Percentiles rank a stretch among this genome's conserved stretches.
Conservation (phyloP, 306 rosid species). For the Herpetospermum pedunculosum region DNA sequence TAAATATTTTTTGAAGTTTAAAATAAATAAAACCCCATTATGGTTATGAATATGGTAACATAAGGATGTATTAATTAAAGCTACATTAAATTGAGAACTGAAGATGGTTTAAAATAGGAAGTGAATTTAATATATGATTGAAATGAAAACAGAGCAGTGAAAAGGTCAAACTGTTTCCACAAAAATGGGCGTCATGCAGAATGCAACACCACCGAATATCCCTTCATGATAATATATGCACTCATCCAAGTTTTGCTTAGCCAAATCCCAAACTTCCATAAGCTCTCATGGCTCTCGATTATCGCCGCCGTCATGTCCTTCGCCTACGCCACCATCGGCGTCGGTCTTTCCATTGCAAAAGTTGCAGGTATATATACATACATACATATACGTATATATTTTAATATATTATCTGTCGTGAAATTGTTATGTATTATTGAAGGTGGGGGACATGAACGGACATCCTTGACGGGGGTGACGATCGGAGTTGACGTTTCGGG, state of each 20-base stretch:
- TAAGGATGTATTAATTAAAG: too few species aligned
- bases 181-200: conserved; percentile 52
- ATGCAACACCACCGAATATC: conserved; percentile 50
- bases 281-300: conserved; percentile 89
- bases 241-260: conserved; percentile 64
- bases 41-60: too few species aligned
- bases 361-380: conserved; percentile 23
- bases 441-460: conserved; percentile 33
- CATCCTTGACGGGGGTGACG: conserved; percentile 63
- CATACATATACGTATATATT: not conserved
- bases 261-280: conserved; percentile 74
- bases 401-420: not conserved
- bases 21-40: too few species aligned
- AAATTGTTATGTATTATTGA: too few species aligned
- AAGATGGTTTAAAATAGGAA: not conserved
- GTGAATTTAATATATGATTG: too few species aligned
- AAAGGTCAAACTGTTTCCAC: conserved; percentile 77
- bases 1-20: too few species aligned
- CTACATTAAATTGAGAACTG: not conserved
- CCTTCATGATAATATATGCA: conserved; percentile 64
- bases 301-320: conserved; percentile 98
- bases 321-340: conserved; percentile 82
- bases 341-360: conserved; percentile 77
- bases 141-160: conserved; percentile 67
- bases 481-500: conserved; percentile 83